These are phyloP conservation scores for Candida cerambycidarum DNA, from an alignment of 805 yeast genomes.

Conservation along the genomic window DNA sequence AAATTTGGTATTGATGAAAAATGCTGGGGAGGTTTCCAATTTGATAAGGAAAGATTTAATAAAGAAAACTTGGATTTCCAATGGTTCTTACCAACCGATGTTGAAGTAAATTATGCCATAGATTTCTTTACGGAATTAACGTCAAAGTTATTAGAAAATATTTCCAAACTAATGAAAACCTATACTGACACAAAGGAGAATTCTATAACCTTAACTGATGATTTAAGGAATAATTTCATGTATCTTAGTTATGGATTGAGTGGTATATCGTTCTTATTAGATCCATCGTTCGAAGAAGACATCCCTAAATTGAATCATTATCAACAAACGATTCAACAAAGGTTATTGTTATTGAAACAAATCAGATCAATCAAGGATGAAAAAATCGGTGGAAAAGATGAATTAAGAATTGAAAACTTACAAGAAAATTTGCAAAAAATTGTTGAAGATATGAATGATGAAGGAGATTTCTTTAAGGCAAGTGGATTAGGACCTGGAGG, in stretches of 20 bases:
- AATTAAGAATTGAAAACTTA: conserved; percentile 24
- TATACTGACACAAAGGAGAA: conserved; percentile 19
- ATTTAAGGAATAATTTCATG: conserved; percentile 52
- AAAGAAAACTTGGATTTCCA: conserved; percentile 51
- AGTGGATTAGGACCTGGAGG: conserved; percentile 25
- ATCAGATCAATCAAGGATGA: conserved; percentile 26
- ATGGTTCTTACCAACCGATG: conserved; percentile 72
- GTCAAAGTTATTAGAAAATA: conserved; percentile 40
- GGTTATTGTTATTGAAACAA: conserved; percentile 34
- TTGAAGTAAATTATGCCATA: conserved; percentile 61
- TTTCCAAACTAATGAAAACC: conserved; percentile 36
- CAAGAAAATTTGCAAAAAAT: conserved; percentile 35
- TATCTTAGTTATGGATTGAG: conserved; percentile 61
- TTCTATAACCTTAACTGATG: conserved; percentile 46
- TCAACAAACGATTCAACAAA: conserved; percentile 32
- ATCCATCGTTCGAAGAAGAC: conserved; percentile 61
- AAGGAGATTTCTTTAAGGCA: conserved; percentile 12
- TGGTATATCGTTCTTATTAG: conserved; percentile 72
- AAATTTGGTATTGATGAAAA: conserved; percentile 43
- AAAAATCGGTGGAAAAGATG: conserved; percentile 21
- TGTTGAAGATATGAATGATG: conserved; percentile 29
- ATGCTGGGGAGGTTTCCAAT: conserved; percentile 78
- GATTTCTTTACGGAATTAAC: conserved; percentile 54
- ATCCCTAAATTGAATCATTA: conserved; percentile 37
- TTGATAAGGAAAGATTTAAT: conserved; percentile 50